Percentiles rank a stretch among this genome's conserved stretches.
Conservation (phyloP, 2,329 filamentous ascomycete species). For the Tolypocladium ophioglossoides region DNA sequence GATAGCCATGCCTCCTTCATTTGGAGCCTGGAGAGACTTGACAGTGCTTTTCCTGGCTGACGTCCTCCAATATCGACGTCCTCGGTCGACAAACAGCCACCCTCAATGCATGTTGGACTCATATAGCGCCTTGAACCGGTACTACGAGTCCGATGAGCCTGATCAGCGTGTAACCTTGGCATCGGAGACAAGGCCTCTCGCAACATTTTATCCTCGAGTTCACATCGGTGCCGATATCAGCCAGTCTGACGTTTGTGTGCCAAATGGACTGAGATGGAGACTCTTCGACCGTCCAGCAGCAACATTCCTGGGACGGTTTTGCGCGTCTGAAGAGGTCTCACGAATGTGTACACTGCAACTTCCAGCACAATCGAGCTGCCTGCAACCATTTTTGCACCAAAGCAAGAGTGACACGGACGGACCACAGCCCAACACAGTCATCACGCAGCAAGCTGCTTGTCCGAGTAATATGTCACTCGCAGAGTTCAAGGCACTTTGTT, state of each 20-base stretch:
- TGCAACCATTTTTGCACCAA: not conserved
- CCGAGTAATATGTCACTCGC: conserved; percentile 35
- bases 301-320: not conserved
- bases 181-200: not conserved
- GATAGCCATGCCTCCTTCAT: conserved; percentile 27
- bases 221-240: not conserved
- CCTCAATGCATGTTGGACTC: not conserved
- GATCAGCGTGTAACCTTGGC: not conserved
- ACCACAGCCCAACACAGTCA: conserved; percentile 35
- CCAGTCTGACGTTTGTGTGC: not conserved
- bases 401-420: conserved; percentile 6
- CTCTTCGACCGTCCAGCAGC: not conserved
- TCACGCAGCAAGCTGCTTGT: conserved; percentile 36
- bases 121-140: not conserved
- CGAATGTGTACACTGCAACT: not conserved
- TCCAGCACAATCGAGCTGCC: not conserved
- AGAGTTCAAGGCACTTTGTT: conserved; percentile 42
- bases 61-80: conserved; percentile 16
- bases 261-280: not conserved
- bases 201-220: not conserved
- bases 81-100: not conserved
- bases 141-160: not conserved
- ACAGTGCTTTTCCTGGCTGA: conserved; percentile 28
- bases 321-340: not conserved
- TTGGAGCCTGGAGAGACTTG: conserved; percentile 36